phyloP scores from a whole-genome alignment of 169 alveolate genomes.

The Eimeria acervulina region DNA sequence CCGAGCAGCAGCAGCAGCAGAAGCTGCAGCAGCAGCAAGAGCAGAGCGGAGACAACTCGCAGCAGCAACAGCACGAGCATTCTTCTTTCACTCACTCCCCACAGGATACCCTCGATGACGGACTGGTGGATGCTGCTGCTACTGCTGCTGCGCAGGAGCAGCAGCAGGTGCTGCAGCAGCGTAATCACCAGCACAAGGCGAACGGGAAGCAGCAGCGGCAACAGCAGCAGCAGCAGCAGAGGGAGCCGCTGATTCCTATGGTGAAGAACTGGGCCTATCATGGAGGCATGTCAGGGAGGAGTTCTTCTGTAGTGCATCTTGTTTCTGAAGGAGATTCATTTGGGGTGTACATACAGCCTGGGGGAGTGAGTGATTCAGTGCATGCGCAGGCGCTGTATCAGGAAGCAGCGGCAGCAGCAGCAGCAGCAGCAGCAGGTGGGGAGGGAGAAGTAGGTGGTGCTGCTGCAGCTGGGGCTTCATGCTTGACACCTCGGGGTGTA shows the following conservation, averaged over 20 bases:
- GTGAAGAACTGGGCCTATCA: neutral
- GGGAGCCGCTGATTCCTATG: too few species aligned
- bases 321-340: neutral
- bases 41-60: too few species aligned
- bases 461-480: neutral
- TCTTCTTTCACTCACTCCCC: too few species aligned
- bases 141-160: too few species aligned
- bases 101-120: too few species aligned
- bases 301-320: conserved; percentile 9
- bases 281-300: neutral
- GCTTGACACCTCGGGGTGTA: neutral
- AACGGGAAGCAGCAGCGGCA: neutral
- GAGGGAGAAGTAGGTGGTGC: neutral
- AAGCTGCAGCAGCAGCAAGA: too few species aligned
- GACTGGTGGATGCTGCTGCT: too few species aligned
- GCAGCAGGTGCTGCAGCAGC: conserved; percentile 6
- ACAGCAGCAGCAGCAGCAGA: neutral
- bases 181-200: neutral
- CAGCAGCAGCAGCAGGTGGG: conserved; percentile 10
- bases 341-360: conserved; percentile 31
- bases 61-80: too few species aligned
- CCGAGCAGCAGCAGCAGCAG: too few species aligned
- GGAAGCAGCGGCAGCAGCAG: conserved; percentile 16
- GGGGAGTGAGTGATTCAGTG: neutral
- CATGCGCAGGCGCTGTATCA: neutral